phyloP scores from a whole-genome alignment of 257 asterid species.

The Solanum pinnatisectum region DNA sequence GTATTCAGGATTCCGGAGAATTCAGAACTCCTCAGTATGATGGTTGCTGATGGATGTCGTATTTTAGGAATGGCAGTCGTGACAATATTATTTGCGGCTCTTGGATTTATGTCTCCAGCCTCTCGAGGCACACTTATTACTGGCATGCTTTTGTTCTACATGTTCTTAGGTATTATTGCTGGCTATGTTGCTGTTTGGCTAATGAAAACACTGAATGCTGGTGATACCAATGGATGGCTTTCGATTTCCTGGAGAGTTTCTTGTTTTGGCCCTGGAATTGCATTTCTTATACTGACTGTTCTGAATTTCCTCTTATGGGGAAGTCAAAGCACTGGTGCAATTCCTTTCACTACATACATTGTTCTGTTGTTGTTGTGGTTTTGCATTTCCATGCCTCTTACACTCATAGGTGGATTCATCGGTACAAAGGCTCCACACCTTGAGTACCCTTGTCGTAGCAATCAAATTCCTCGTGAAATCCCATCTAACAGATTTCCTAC shows the following conservation, averaged over 20 bases:
- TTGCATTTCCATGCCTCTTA: slow-evolving; percentile 14
- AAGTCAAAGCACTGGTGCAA: slow-evolving; percentile 17
- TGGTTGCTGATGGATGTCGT: slow-evolving; percentile 15
- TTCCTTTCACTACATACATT: slow-evolving; percentile 9
- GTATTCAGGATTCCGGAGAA: slow-evolving; percentile 8
- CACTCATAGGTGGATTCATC: slow-evolving; percentile 12
- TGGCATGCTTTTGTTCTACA: slow-evolving; percentile 15
- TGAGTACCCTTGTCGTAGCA: slow-evolving; percentile 7
- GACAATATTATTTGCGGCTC: slow-evolving; percentile 13
- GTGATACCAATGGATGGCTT: slow-evolving; percentile 3
- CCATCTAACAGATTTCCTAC: slow-evolving; percentile 10
- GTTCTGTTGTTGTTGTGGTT: slow-evolving; percentile 11
- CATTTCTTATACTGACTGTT: slow-evolving; percentile 5
- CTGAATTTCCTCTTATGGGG: slow-evolving; percentile 17
- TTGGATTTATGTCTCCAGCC: slow-evolving; percentile 22
- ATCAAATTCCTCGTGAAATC: slow-evolving; percentile 17
- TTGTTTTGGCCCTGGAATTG: slow-evolving; percentile 12
- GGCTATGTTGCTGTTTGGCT: slow-evolving; percentile 18
- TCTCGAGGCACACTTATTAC: slow-evolving; percentile 11
- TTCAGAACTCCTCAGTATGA: slow-evolving; percentile 1
- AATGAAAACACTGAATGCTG: slow-evolving; percentile 3
- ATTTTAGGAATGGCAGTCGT: slow-evolving; percentile 17
- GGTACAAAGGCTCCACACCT: slow-evolving; percentile 3
- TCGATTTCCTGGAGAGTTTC: slow-evolving; percentile 15
- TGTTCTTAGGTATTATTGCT: slow-evolving; percentile 11